Percentiles rank a stretch among this genome's conserved stretches.
These are phyloP conservation scores for Penicillium sp. DNA, from an alignment of 2,329 filamentous ascomycete species.

Conservation along the genomic window DNA sequence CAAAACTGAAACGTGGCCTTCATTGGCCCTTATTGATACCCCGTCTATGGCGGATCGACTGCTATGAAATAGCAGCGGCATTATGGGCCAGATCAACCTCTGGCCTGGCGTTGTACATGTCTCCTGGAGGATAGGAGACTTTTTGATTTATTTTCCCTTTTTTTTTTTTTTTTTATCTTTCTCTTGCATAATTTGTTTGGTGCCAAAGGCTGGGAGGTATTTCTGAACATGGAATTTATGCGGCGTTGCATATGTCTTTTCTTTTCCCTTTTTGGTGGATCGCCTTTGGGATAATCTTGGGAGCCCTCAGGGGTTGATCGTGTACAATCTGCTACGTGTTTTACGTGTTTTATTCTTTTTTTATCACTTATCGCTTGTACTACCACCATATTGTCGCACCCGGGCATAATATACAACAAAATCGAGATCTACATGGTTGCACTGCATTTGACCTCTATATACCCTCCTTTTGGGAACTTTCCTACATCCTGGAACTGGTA, in stretches of 20 bases:
- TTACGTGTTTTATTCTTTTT: constrained; percentile 7
- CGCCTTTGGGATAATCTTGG: constrained; percentile 16
- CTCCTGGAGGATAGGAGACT: constrained; percentile 13
- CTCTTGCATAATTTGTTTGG: constrained; percentile 24
- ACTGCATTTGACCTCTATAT: neutral
- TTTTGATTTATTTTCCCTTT: constrained; percentile 10
- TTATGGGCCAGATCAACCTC: constrained; percentile 7
- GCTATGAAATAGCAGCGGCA: constrained; percentile 13
- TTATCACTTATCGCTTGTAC: constrained; percentile 13
- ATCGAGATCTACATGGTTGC: constrained; percentile 6
- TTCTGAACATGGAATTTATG: constrained; percentile 19
- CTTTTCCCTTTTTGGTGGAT: neutral
- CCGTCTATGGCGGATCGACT: constrained; percentile 14
- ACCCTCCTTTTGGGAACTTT: neutral
- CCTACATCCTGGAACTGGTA: neutral
- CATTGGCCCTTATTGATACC: constrained; percentile 17
- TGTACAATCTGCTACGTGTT: constrained; percentile 22
- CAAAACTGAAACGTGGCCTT: neutral
- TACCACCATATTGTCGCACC: constrained; percentile 11
- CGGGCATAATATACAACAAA: constrained; percentile 17
- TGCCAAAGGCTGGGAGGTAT: constrained; percentile 20
- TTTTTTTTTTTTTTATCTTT: neutral
- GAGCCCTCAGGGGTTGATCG: constrained; percentile 4
- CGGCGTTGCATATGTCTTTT: constrained; percentile 20
- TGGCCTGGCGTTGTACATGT: constrained; percentile 22